These are phyloP conservation scores for Suillus hirtellus DNA, from an alignment of 768 basidiomycete genomes.

Conservation along the genomic window DNA sequence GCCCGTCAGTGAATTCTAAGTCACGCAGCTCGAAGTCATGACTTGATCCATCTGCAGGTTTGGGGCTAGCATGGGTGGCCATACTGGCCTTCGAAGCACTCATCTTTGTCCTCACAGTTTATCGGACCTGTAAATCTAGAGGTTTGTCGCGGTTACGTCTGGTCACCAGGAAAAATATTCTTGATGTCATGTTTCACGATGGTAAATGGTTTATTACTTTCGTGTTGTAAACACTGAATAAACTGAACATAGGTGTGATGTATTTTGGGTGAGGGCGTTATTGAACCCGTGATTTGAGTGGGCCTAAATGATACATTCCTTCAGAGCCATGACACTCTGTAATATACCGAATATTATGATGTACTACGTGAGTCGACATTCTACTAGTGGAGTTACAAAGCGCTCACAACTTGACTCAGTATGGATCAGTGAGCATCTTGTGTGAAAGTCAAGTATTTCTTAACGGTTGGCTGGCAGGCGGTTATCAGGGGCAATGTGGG, in stretches of 20 bases:
- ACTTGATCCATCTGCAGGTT: conserved; percentile 17
- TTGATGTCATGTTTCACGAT: conserved; percentile 48
- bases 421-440: background rate
- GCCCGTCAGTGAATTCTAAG: background rate
- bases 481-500: conserved; percentile 41
- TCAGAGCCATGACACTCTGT: conserved; percentile 49
- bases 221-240: background rate
- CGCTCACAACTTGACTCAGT: background rate
- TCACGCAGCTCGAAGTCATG: background rate
- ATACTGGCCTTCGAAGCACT: conserved; percentile 50
- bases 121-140: conserved; percentile 43
- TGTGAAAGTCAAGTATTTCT: background rate
- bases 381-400: background rate
- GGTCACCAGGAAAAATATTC: conserved; percentile 31
- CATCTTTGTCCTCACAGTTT: conserved; percentile 47
- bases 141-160: conserved; percentile 19
- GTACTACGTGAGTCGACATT: conserved; percentile 32
- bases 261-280: conserved; percentile 50
- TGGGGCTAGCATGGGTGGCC: conserved; percentile 48
- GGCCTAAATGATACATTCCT: background rate
- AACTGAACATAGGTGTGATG: conserved; percentile 42
- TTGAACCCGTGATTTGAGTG: conserved; percentile 19
- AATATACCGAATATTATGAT: conserved; percentile 50
- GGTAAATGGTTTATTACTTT: conserved; percentile 36
- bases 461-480: background rate